phyloP scores from a whole-genome alignment of 768 basidiomycete species.

The Tricholoma saponaceum region DNA sequence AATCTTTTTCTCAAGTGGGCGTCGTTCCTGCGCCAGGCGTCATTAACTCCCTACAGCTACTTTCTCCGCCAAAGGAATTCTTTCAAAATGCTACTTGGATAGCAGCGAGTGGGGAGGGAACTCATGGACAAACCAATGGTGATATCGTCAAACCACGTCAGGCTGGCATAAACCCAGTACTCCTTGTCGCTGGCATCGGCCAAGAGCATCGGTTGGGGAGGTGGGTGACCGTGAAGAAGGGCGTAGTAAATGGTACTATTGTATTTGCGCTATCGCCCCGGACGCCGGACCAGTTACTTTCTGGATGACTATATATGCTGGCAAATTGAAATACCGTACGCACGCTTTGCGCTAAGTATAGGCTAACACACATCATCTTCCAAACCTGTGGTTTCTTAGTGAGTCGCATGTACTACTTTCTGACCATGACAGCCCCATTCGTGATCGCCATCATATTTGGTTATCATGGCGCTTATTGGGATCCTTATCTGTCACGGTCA shows the following conservation, averaged over 20 bases:
- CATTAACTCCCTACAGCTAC: conserved; percentile 85
- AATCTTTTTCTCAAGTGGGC: conserved; percentile 67
- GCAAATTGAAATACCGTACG: neutral
- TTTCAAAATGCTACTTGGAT: conserved; percentile 36
- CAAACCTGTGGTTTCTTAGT: too few relatives aligned
- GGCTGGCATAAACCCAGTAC: conserved; percentile 26
- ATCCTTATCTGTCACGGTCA: too few relatives aligned
- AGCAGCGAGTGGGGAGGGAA: neutral
- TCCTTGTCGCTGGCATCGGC: conserved; percentile 78
- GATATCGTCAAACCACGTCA: conserved; percentile 12
- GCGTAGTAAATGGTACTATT: conserved; percentile 68
- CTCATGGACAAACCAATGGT: neutral
- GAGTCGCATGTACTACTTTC: too few relatives aligned
- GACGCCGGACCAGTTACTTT: conserved; percentile 17
- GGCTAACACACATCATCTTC: neutral
- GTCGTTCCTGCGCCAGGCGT: conserved; percentile 70
- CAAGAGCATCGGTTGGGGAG: conserved; percentile 89
- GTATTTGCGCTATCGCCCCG: conserved; percentile 55
- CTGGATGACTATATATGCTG: neutral
- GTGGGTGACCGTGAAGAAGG: conserved; percentile 79
- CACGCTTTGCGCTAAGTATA: neutral
- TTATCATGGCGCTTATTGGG: neutral
- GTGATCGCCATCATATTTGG: neutral
- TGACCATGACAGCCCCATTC: too few relatives aligned
- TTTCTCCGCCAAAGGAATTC: conserved; percentile 49